Base-by-base conservation (phyloP, 208 protist species). In the Wallacemonas rigidus region DNA sequence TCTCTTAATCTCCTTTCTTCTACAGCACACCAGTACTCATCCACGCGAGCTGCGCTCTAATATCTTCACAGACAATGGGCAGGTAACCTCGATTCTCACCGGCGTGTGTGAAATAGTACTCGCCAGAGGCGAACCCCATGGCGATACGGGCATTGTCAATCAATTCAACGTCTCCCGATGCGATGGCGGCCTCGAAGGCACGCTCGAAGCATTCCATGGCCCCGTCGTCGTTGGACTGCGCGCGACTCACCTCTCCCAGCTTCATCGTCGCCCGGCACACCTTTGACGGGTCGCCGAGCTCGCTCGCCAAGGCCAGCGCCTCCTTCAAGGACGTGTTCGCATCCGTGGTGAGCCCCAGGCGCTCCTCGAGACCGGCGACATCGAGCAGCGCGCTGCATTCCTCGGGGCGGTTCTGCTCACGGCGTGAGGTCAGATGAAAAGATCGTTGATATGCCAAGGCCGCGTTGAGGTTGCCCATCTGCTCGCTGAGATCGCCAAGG, bases 1-100 rank as follows among this genome's bases (percentile, higher is more conserved):
- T 56, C 72, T 15, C 58, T 4, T 65, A 26, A 67, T 39, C 2
- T 38, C n/a, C 39, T 67, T 8, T 26, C 14, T 61, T 15, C 77
- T 76, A 96, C 41, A 96, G 75, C 8, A 78, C 76, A 36, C 89
- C 91, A 17, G 74, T 91, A 79, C 91, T 96, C 87, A 94, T 92
- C 91, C 91, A 96, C 54, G 82, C 82, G 51, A 96, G 79, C 70
- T 96, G 91, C 9, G 88, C 85, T 64, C 80, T 74, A 53, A 96
- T 82, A 69, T 94, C 89, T 15, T 90, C 69, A 71, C 83, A 96
- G 4, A 94, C 82, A 56, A 96, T 90, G 9, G 83, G 81, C 62
- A 94, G 74, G 67, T 96, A 96, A 15, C 91, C 91, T 47, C 85
- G 77, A 15, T 81, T 85, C 39, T 85, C 70, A 14, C 85, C 87